These are phyloP conservation scores for Pterocarpus santalinus DNA, from an alignment of 306 rosid genomes.

Conservation along the genomic window DNA sequence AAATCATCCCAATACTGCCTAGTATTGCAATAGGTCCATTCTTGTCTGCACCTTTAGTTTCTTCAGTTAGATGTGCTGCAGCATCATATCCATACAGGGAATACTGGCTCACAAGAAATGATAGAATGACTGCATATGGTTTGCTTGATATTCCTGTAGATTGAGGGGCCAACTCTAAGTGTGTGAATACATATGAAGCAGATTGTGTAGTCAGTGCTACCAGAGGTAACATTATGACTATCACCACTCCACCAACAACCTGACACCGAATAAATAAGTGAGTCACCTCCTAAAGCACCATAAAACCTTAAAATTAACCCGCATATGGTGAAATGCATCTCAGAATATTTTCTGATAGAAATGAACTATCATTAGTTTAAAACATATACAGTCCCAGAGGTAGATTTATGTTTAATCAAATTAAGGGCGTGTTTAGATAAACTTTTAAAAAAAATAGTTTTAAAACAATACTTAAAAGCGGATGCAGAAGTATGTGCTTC, in stretches of 20 bases:
- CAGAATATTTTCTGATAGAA: not conserved
- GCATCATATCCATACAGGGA: conserved; percentile 93
- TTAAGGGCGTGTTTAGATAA: not conserved
- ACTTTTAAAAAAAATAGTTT: no score
- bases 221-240: conserved; percentile 82
- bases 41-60: conserved; percentile 90
- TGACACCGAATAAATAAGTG: conserved; percentile 43
- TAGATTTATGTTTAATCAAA: not conserved
- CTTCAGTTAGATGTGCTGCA: conserved; percentile 92
- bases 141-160: conserved; percentile 82
- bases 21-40: conserved; percentile 89
- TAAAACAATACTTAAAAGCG: not conserved
- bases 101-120: conserved; percentile 89
- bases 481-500: not conserved
- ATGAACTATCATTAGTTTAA: not conserved
- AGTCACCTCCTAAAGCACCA: conserved; percentile 8
- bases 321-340: conserved; percentile 18
- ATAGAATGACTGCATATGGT: conserved; percentile 84
- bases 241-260: conserved; percentile 78
- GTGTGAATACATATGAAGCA: conserved; percentile 81
- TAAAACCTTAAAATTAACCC: not conserved
- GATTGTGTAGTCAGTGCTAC: conserved; percentile 74
- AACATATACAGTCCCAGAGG: conserved; percentile 20
- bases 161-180: conserved; percentile 62
- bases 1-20: conserved; percentile 79